These are phyloP conservation scores for Cladophialophora yegresii DNA, from an alignment of 2,329 filamentous ascomycete genomes.

Conservation along the genomic window DNA sequence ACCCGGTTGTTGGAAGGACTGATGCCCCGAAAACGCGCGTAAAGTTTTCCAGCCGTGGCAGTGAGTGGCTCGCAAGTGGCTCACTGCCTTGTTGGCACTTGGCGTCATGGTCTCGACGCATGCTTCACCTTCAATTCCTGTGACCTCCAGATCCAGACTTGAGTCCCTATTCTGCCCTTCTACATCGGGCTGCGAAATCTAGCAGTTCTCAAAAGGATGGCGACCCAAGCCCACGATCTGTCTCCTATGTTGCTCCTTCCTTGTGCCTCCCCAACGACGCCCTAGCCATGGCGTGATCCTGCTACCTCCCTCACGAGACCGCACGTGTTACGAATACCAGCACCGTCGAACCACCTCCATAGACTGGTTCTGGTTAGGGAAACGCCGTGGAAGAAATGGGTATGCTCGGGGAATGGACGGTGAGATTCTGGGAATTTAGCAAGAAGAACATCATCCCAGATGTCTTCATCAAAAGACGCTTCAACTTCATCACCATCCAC, in stretches of 20 bases:
- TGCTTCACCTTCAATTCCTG: not conserved
- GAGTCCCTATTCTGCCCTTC: not conserved
- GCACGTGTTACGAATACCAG: not conserved
- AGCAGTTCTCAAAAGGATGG: not conserved
- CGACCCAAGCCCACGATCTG: not conserved
- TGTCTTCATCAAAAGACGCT: slow-evolving; percentile 42
- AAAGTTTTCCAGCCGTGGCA: not conserved
- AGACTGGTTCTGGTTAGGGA: not conserved
- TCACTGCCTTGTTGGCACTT: not conserved
- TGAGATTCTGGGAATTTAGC: slow-evolving; percentile 30
- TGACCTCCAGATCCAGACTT: not conserved
- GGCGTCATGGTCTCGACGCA: not conserved
- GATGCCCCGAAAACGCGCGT: not conserved
- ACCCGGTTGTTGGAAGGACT: not conserved
- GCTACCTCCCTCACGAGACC: not conserved
- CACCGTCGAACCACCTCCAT: not conserved
- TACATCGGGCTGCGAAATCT: not conserved
- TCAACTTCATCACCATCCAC: slow-evolving; percentile 52
- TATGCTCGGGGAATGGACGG: not conserved
- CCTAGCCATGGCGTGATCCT: not conserved
- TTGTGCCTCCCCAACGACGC: not conserved
- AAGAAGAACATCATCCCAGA: slow-evolving; percentile 44
- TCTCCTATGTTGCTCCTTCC: not conserved
- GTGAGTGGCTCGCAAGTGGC: not conserved
- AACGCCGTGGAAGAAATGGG: not conserved